phyloP scores from a whole-genome alignment of 2,329 filamentous ascomycete genomes.

The Colletotrichum neosansevieriae region DNA sequence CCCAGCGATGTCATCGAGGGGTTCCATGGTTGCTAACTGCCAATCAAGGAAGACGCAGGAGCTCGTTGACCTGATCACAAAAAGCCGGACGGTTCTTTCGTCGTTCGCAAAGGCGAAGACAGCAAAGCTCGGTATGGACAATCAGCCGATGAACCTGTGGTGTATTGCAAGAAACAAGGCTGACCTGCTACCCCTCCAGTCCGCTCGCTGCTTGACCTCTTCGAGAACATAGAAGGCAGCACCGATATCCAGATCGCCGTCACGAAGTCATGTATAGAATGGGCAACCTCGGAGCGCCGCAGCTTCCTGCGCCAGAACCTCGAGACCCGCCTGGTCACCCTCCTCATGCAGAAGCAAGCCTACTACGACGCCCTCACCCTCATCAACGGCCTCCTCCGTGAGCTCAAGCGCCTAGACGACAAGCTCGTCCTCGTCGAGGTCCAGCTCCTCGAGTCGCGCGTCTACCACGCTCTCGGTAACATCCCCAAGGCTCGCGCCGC shows the following conservation, averaged over 20 bases:
- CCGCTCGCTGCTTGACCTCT: slow-evolving; percentile 95
- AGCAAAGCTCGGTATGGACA: slow-evolving; percentile 86
- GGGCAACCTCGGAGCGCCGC: slow-evolving; percentile 93
- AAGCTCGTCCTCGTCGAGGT: slow-evolving; percentile 98
- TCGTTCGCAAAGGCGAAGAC: slow-evolving; percentile 99
- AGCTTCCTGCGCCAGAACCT: slow-evolving; percentile 98
- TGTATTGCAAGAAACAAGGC: background rate
- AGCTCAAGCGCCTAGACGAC: slow-evolving; percentile 98
- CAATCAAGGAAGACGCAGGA: slow-evolving; percentile 78
- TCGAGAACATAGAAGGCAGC: slow-evolving; percentile 92
- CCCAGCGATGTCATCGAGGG: slow-evolving; percentile 45
- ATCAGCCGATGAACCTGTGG: background rate
- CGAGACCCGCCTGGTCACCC: slow-evolving; percentile 88
- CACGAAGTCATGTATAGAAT: slow-evolving; percentile 99
- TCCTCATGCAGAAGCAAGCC: slow-evolving; percentile 97
- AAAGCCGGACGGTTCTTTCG: slow-evolving; percentile 90
- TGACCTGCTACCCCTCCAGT: slow-evolving; percentile 65
- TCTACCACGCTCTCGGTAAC: slow-evolving; percentile 98
- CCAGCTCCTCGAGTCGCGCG: slow-evolving; percentile 94
- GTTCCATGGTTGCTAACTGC: slow-evolving; percentile 30
- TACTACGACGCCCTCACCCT: slow-evolving; percentile 97
- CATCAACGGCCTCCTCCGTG: slow-evolving; percentile 95
- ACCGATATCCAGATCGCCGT: slow-evolving; percentile 94
- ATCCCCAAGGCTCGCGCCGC: slow-evolving; percentile 95
- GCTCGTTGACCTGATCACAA: slow-evolving; percentile 89